phyloP scores from a whole-genome alignment of 495 filamentous ascomycete genomes.

The Penicillium diatomitis region DNA sequence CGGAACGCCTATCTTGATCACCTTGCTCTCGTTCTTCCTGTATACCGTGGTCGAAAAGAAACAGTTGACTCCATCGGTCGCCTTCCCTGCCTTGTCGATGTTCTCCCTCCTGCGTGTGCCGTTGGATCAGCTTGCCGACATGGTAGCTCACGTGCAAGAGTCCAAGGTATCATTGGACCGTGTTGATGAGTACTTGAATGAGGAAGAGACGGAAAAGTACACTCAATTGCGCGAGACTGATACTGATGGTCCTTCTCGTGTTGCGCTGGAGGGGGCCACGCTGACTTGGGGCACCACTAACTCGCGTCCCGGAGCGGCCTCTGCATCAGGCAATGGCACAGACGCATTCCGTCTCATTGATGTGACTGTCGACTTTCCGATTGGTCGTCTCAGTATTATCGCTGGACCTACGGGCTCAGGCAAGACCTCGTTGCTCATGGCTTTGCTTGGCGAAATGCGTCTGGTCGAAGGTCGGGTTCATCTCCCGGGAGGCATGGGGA shows the following conservation, averaged over 20 bases:
- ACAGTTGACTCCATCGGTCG: slow-evolving; percentile 81
- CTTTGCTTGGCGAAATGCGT: slow-evolving; percentile 94
- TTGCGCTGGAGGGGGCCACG: slow-evolving; percentile 77
- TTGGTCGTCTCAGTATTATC: slow-evolving; percentile 80
- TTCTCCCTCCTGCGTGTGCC: slow-evolving; percentile 94
- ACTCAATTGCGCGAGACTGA: slow-evolving; percentile 64
- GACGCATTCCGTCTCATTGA: slow-evolving; percentile 76
- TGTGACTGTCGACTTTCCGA: slow-evolving; percentile 64
- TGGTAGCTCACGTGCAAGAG: slow-evolving; percentile 98
- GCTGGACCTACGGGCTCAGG: slow-evolving; percentile 89
- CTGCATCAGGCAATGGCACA: slow-evolving; percentile 9
- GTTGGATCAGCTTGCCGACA: slow-evolving; percentile 93
- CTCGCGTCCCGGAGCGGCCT: slow-evolving; percentile 12
- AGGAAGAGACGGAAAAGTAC: slow-evolving; percentile 96
- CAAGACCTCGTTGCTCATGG: slow-evolving; percentile 94
- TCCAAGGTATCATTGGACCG: slow-evolving; percentile 94
- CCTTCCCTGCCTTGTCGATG: slow-evolving; percentile 92
- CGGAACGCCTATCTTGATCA: slow-evolving; percentile 89
- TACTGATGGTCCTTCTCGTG: slow-evolving; percentile 49
- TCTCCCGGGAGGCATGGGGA: slow-evolving; percentile 66
- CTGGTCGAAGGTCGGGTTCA: slow-evolving; percentile 69
- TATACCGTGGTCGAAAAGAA: slow-evolving; percentile 91
- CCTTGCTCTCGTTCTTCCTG: slow-evolving; percentile 87
- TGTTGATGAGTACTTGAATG: slow-evolving; percentile 88
- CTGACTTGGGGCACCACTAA: slow-evolving; percentile 76